Evolutionary conservation across 495 filamentous ascomycete genomes (phyloP), one percentile per base, ranked within the genome.

Genomic region (Pseudevernia furfuracea): DNA sequence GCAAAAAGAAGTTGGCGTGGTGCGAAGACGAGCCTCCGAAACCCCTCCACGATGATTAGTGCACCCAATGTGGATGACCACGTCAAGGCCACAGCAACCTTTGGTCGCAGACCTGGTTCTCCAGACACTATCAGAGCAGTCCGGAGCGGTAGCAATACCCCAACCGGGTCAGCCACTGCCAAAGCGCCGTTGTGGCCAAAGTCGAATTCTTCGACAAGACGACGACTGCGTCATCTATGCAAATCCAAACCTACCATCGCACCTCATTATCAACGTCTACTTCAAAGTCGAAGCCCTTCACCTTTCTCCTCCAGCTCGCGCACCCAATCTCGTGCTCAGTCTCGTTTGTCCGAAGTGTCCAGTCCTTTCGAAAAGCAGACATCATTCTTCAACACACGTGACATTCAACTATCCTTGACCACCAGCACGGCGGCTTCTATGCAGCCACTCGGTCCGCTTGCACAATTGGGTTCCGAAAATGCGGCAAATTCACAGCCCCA

Each of bases 1-100:
- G 90, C 92, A 8, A 89, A 87, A 75, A 82, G 85, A 70, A 93
- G 83, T 62, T 98, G 95, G 95, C 88, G 83, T 68, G 76, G 80
- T 12, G 82, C 79, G 56, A 70, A 59, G 57, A 61, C 49, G 67
- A 73, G 11, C 69, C 46, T 62, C 57, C 28, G 63, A 58, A 59
- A 66, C 44, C 37, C 69, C 7, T 61, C 69, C 11, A 62, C 65
- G 36, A 19, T 44, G 30, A 32, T 67, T n/a, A 58, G 23, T 46
- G 34, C 58, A 12, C 60, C 60, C 25, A 63, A 19, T 23, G 46
- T 36, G 63, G 52, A 28, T 52, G 48, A 23, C 36, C n/a, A 43
- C 28, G 28, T 41, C 10, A 37, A 44, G 38, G 1, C 36, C 19
- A 34, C 32, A 39, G 55, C 52, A 34, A 59, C 46, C 21, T 37